Percentiles rank a stretch among this genome's conserved stretches.
Evolutionary conservation across 2,329 filamentous ascomycete species (phyloP).

Genomic region (Neonectria ditissima): DNA sequence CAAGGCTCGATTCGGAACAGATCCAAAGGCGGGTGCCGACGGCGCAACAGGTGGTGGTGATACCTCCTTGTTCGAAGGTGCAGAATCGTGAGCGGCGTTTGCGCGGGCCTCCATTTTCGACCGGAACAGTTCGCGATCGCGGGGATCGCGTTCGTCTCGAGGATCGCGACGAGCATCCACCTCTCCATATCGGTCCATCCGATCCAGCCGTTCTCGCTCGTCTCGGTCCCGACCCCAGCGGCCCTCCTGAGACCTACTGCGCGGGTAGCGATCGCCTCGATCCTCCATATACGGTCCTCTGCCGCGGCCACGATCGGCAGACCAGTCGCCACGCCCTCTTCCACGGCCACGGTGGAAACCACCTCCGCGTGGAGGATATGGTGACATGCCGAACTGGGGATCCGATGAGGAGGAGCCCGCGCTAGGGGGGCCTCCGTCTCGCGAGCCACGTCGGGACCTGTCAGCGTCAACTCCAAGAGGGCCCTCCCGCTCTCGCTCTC

Average conservation of each 20-base stretch:
- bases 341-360: slow-evolving; percentile 68
- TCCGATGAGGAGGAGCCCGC: slow-evolving; percentile 79
- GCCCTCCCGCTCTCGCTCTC: slow-evolving; percentile 68
- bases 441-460: slow-evolving; percentile 74
- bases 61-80: slow-evolving; percentile 61
- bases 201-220: slow-evolving; percentile 62
- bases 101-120: slow-evolving; percentile 63
- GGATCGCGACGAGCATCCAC: slow-evolving; percentile 56
- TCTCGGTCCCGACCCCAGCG: slow-evolving; percentile 68
- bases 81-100: slow-evolving; percentile 61
- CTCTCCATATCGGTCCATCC: slow-evolving; percentile 57
- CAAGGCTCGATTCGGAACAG: slow-evolving; percentile 61
- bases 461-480: slow-evolving; percentile 75
- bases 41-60: slow-evolving; percentile 69
- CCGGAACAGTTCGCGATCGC: slow-evolving; percentile 60
- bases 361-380: slow-evolving; percentile 66
- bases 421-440: slow-evolving; percentile 77
- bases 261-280: slow-evolving; percentile 69
- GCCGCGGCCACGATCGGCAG: slow-evolving; percentile 63
- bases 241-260: slow-evolving; percentile 75
- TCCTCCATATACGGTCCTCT: slow-evolving; percentile 69
- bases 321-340: slow-evolving; percentile 58
- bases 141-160: slow-evolving; percentile 61
- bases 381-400: slow-evolving; percentile 65
- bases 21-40: slow-evolving; percentile 69